Base-by-base conservation (phyloP, 805 yeast genomes). In the Saturnispora kantuleensis region DNA sequence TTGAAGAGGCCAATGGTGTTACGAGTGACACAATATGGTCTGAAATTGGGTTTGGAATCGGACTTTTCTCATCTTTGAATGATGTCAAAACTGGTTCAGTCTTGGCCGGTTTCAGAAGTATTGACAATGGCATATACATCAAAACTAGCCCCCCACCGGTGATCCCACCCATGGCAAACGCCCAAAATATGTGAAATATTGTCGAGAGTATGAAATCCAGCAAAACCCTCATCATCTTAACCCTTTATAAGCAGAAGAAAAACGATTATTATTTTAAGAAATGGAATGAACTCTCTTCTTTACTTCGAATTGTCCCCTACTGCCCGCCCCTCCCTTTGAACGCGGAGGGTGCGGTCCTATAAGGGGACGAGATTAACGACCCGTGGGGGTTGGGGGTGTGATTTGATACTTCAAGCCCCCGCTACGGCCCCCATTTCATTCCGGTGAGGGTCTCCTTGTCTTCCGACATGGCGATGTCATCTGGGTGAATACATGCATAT, bases 281-380 rank as follows among this genome's bases (percentile, higher is more conserved):
- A 21, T 5, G 5, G 8, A 4, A 7, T 31, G 10, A 6, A n/a
- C 34, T 31, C 15, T 8, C 15, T 31, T 34, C 17, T 7, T 34
- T 15, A 34, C 37, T 34, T 34, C 37, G 37, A 34, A 21, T 21
- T 31, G 37, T 10, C 37, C 37, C 37, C 15, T 34, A 34, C 37
- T 34, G 37, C 37, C 37, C 26, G 26, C 26, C 37, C 37, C 15
- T 3, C 37, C 37, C 17, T 18, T 15, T 34, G 21, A 13, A n/a
- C 13, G 16, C 13, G 37, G 37, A 18, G 13, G 13, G 11, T 15
- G 15, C 21, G 37, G 37, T 34, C 37, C 37, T 34, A 34, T 11
- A n/a, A 31, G n/a, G 34, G 34, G 34, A 12, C 34, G n/a, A 31
- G 34, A 31, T 3, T 2, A 5, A 30, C 13, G 18, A 10, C 39